These are phyloP conservation scores for Chaetomium strumarium DNA, from an alignment of 2,329 filamentous ascomycete species.

Conservation along the genomic window DNA sequence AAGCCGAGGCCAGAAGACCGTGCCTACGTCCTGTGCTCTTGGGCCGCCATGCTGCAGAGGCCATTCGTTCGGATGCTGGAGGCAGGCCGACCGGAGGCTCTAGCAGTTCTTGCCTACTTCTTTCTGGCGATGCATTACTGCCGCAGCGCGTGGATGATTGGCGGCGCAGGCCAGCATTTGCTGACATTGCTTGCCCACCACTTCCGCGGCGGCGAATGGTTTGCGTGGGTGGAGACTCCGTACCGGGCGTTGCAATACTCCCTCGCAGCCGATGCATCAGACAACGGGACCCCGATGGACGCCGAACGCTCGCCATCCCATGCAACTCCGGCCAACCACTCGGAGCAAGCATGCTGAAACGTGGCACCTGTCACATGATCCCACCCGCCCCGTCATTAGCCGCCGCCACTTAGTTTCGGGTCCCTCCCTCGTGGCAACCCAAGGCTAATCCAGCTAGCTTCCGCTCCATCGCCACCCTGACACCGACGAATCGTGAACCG, in stretches of 20 bases:
- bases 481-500: background rate
- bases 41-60: constrained; percentile 32
- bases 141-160: constrained; percentile 32
- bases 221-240: constrained; percentile 27
- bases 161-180: constrained; percentile 28
- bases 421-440: background rate
- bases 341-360: background rate
- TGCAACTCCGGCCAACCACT: constrained; percentile 1
- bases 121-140: constrained; percentile 36
- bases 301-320: background rate
- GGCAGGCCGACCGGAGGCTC: constrained; percentile 34
- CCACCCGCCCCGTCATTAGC: background rate
- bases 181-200: constrained; percentile 24
- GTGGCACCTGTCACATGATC: constrained; percentile 18
- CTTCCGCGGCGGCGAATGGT: constrained; percentile 29
- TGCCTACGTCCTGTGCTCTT: constrained; percentile 30
- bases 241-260: constrained; percentile 18
- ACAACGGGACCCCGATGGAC: background rate
- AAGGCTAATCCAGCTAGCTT: background rate
- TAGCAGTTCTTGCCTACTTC: constrained; percentile 37
- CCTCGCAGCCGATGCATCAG: background rate
- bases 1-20: constrained; percentile 10
- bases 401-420: background rate
- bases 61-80: constrained; percentile 34
- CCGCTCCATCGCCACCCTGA: background rate